Conservation (phyloP, 208 protist genomes). For the Leishmania gerbilli region DNA sequence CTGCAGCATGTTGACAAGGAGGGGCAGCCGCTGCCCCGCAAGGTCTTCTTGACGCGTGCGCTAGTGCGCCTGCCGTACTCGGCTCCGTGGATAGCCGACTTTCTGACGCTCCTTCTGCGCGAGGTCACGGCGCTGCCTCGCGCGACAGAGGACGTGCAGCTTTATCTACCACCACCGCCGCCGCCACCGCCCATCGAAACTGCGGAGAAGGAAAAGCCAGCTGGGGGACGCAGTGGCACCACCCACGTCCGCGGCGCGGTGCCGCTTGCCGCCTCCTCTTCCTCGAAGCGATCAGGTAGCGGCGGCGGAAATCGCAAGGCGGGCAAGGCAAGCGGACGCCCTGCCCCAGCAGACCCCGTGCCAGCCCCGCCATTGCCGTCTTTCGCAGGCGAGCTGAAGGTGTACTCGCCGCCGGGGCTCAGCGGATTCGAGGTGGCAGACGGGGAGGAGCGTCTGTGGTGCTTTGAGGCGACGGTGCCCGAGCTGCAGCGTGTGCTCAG, state of each 20-base stretch:
- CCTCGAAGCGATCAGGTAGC: background rate
- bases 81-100: slow-evolving; percentile 45
- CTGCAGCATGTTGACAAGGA: slow-evolving; percentile 58
- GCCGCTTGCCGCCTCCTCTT: background rate
- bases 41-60: slow-evolving; percentile 62
- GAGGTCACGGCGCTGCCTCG: slow-evolving; percentile 27
- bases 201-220: slow-evolving; percentile 14
- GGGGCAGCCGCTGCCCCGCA: slow-evolving; percentile 29
- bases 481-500: slow-evolving; percentile 70
- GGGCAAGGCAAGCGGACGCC: slow-evolving; percentile 26
- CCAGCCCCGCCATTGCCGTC: slow-evolving; percentile 15
- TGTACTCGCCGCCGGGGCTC: slow-evolving; percentile 76
- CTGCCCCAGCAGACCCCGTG: slow-evolving; percentile 14
- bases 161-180: slow-evolving; percentile 31
- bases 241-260: background rate
- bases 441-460: slow-evolving; percentile 65
- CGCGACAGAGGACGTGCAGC: slow-evolving; percentile 35
- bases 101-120: slow-evolving; percentile 49
- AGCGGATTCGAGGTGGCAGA: slow-evolving; percentile 90
- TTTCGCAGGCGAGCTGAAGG: slow-evolving; percentile 55
- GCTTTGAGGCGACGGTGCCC: slow-evolving; percentile 72
- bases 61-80: slow-evolving; percentile 75
- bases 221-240: slow-evolving; percentile 5
- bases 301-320: background rate
- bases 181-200: slow-evolving; percentile 19